Conservation (phyloP, 2,329 filamentous ascomycete genomes). For the Colletotrichum spaethianum region DNA sequence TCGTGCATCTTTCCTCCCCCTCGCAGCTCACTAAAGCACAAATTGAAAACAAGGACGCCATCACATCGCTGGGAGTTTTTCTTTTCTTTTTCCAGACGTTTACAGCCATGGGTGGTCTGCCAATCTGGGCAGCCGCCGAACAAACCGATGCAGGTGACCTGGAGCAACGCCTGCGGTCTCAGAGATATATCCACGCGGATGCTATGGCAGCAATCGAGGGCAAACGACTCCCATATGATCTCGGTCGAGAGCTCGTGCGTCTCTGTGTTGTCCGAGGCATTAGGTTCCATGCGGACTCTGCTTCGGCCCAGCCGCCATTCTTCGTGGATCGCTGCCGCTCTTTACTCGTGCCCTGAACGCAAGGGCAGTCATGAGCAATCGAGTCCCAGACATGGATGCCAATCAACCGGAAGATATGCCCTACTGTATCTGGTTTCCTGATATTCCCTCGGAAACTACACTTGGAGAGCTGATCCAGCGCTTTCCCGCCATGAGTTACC, state of each 20-base stretch:
- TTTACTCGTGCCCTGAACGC: slow-evolving; percentile 46
- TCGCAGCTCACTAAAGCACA: too few species aligned
- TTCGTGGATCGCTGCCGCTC: background rate
- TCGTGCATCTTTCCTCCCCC: too few species aligned
- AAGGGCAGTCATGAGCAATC: slow-evolving; percentile 54
- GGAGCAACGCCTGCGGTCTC: slow-evolving; percentile 8
- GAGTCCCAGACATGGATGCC: slow-evolving; percentile 46
- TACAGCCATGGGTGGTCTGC: too few species aligned
- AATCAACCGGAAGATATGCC: slow-evolving; percentile 45
- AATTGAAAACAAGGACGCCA: too few species aligned
- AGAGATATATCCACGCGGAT: background rate
- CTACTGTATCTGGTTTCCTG: slow-evolving; percentile 60
- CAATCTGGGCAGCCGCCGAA: too few species aligned
- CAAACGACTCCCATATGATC: background rate
- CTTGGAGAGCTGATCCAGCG: slow-evolving; percentile 49
- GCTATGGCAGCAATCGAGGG: background rate
- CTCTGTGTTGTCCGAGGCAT: slow-evolving; percentile 16
- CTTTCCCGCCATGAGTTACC: slow-evolving; percentile 53
- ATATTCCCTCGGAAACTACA: slow-evolving; percentile 53
- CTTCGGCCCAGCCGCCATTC: slow-evolving; percentile 8
- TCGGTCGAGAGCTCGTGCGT: slow-evolving; percentile 1
- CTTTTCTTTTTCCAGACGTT: too few species aligned
- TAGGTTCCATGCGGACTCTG: background rate
- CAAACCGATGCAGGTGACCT: background rate
- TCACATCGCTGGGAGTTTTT: too few species aligned